phyloP scores from a whole-genome alignment of 805 yeast species.

The Martiniozyma abietophila region DNA sequence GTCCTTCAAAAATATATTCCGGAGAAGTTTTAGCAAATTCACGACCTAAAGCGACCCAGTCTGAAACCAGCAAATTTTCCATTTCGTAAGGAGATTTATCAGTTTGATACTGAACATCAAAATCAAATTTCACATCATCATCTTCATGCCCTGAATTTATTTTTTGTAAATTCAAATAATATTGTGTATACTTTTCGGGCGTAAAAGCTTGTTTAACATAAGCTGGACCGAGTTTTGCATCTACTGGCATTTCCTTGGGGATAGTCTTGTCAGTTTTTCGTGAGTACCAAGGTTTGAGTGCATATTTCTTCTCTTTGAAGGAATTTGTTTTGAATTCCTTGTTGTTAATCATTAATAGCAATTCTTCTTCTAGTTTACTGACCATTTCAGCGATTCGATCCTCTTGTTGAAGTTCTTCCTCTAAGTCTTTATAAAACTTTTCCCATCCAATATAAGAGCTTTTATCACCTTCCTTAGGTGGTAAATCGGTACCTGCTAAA shows the following conservation, averaged over 20 bases:
- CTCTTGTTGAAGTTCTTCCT: constrained; percentile 6
- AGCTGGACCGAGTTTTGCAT: constrained; percentile 62
- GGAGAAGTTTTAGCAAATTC: constrained; percentile 36
- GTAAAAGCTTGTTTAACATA: constrained; percentile 62
- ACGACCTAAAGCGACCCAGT: constrained; percentile 53
- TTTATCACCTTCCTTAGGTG: constrained; percentile 23
- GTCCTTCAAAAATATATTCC: constrained; percentile 8
- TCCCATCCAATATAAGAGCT: constrained; percentile 9
- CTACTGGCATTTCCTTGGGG: constrained; percentile 51
- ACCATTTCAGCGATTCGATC: constrained; percentile 6
- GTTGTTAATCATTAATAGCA: not conserved
- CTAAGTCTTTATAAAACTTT: constrained; percentile 9
- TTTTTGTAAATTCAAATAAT: constrained; percentile 50
- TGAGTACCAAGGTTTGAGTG: constrained; percentile 6
- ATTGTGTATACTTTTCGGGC: constrained; percentile 66
- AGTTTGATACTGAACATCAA: constrained; percentile 61
- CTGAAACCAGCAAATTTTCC: constrained; percentile 47
- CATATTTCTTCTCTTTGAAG: constrained; percentile 14
- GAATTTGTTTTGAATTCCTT: too few relatives aligned
- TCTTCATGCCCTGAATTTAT: constrained; percentile 25
- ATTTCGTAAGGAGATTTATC: constrained; percentile 48
- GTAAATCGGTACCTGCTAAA: too few relatives aligned
- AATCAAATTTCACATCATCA: constrained; percentile 38
- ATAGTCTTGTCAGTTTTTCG: constrained; percentile 43
- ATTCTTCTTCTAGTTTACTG: constrained; percentile 5